Evolutionary conservation across 2,329 filamentous ascomycete genomes (phyloP).

Genomic region (Microsporum canis): DNA sequence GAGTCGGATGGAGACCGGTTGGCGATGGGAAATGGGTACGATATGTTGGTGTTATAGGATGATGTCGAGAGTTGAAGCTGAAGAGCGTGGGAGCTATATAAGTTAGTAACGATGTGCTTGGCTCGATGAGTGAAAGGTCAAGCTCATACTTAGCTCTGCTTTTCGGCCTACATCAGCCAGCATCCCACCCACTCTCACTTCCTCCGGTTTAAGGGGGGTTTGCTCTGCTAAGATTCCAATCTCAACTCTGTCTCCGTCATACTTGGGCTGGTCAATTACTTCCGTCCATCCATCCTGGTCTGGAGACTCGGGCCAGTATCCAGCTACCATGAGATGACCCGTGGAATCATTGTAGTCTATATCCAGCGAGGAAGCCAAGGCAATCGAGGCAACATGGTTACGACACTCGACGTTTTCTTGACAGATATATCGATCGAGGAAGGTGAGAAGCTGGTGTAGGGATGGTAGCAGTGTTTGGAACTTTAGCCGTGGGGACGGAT

Average conservation of each 20-base stretch:
- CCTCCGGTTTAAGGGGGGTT: conserved; percentile 48
- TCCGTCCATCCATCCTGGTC: conserved; percentile 37
- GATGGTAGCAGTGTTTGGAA: conserved; percentile 37
- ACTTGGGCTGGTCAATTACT: conserved; percentile 22
- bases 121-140: neutral
- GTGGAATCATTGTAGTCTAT: conserved; percentile 64
- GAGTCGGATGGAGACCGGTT: conserved; percentile 70
- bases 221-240: conserved; percentile 67
- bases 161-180: conserved; percentile 69
- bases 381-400: conserved; percentile 37
- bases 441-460: conserved; percentile 44
- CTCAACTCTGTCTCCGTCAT: conserved; percentile 50
- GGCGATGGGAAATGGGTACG: conserved; percentile 54
- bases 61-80: conserved; percentile 71
- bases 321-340: conserved; percentile 53
- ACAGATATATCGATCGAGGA: conserved; percentile 46
- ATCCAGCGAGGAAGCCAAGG: conserved; percentile 55
- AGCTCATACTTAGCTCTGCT: conserved; percentile 47
- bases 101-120: neutral
- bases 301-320: conserved; percentile 44
- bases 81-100: conserved; percentile 60
- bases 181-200: conserved; percentile 67
- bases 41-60: conserved; percentile 48
- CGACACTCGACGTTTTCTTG: conserved; percentile 40
- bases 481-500: neutral